Base-by-base conservation (phyloP, 495 filamentous ascomycete species). In the Aspergillus funiculosus region DNA sequence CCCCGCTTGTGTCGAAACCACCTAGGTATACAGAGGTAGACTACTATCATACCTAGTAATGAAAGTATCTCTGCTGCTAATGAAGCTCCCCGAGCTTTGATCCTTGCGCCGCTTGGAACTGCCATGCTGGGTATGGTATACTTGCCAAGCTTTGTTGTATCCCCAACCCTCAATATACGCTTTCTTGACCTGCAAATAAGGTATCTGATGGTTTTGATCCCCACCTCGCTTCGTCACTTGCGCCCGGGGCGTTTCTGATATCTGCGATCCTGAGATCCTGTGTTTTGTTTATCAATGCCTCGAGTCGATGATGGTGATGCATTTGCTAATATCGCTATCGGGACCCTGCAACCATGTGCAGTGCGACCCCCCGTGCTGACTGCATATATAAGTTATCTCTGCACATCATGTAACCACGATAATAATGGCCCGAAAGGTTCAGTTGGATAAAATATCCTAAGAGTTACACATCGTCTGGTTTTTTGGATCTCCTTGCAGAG, bases 61-160 rank as follows among this genome's bases (percentile, higher is more conserved):
- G n/a, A n/a, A n/a, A n/a, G n/a, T n/a, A n/a, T n/a, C n/a, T 40
- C 24, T 29, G 17, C 25, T 6, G 15, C 22, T 50, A 30, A 20
- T 20, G 24, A 43, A 44, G 43, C 39, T 47, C 46, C 39, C 42
- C 38, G 13, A 46, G 24, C 24, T 25, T 10, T 27, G 18, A 19
- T 31, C 39, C 36, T 39, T 43, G 15, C 28, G 36, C 58, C 63
- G 66, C 63, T 38, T 63, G 43, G 21, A 66, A 48, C 47, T 69
- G 49, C 63, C 66, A 42, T 56, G 28, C 36, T 60, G 45, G 55
- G 63, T 50, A 52, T 63, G 44, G 38, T 43, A 37, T 38, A 27
- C 1, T 36, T 41, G 54, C 54, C 57, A 60, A 57, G 57, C 45
- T 57, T 53, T 41, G 24, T 24, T 11, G 39, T 20, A 20, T 20